These are phyloP conservation scores for Amphicarpaea edgeworthii DNA, from an alignment of 306 rosid species.

Conservation along the genomic window DNA sequence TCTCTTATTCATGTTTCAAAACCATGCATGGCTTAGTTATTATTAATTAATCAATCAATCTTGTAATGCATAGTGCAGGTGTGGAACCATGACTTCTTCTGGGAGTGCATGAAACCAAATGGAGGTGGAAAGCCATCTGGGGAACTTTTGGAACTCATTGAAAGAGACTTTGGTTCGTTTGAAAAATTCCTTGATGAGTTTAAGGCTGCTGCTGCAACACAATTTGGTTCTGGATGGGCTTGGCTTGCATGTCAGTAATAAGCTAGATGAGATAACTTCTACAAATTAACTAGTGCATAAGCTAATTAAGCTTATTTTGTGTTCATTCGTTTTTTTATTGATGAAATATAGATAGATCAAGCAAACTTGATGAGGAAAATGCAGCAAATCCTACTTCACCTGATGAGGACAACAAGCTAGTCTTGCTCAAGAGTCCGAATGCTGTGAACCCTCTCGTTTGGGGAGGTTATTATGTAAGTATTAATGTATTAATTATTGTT, in stretches of 20 bases:
- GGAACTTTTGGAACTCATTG: slow-evolving; percentile 73
- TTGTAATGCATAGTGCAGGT: slow-evolving; percentile 48
- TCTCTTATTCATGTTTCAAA: not conserved
- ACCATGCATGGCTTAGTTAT: slow-evolving; percentile 5
- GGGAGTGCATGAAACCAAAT: slow-evolving; percentile 89
- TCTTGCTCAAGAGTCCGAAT: slow-evolving; percentile 78
- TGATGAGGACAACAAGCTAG: slow-evolving; percentile 75
- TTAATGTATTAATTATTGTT: not conserved
- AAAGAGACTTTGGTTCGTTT: slow-evolving; percentile 82
- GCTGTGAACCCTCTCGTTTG: slow-evolving; percentile 84
- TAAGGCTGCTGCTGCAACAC: slow-evolving; percentile 78
- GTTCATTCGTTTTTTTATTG: not conserved
- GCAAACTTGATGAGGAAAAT: slow-evolving; percentile 66
- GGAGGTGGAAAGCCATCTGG: slow-evolving; percentile 82
- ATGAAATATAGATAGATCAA: slow-evolving; percentile 59
- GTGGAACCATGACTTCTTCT: slow-evolving; percentile 95
- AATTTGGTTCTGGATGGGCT: slow-evolving; percentile 95
- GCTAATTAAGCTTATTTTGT: not conserved
- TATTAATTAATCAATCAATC: slow-evolving; percentile 4
- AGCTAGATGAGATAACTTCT: not conserved
- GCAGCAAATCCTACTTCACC: slow-evolving; percentile 65
- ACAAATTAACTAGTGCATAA: not conserved
- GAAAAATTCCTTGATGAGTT: slow-evolving; percentile 64
- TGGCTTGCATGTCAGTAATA: slow-evolving; percentile 86
- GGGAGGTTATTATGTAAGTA: slow-evolving; percentile 72